Evolutionary conservation across 2,329 filamentous ascomycete species (phyloP).

Genomic region (Parafenestella ontariensis): DNA sequence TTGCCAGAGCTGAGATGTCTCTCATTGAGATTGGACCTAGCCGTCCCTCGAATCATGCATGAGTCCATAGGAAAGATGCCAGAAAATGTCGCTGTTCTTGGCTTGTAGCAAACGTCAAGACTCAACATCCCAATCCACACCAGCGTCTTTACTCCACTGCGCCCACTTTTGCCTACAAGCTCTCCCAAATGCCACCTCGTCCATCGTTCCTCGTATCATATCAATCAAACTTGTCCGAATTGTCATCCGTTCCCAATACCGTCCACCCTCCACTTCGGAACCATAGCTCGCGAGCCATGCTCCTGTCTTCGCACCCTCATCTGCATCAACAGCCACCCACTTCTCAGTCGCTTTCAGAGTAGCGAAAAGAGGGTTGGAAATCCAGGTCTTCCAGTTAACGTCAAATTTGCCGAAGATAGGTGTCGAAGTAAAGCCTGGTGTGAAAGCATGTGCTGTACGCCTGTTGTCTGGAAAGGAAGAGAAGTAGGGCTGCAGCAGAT

Average conservation of each 20-base stretch:
- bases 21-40: neutral
- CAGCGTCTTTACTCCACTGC: no score
- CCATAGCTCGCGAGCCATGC: constrained; percentile 17
- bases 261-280: constrained; percentile 4
- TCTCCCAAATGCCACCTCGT: neutral
- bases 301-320: constrained; percentile 22
- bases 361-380: constrained; percentile 16
- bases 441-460: constrained; percentile 13
- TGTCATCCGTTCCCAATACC: constrained; percentile 18
- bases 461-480: neutral
- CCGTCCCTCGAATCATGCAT: no score
- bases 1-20: no score
- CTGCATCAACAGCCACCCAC: constrained; percentile 9
- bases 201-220: constrained; percentile 5
- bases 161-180: no score
- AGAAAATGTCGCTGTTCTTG: no score
- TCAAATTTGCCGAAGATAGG: constrained; percentile 17
- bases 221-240: constrained; percentile 15
- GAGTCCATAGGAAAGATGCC: no score
- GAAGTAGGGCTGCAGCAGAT: constrained; percentile 16
- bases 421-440: constrained; percentile 17
- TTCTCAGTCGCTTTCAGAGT: constrained; percentile 15
- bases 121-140: no score
- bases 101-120: no score
- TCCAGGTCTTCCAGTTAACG: constrained; percentile 14